Evolutionary conservation across 164 flowering plant species (phyloP), one percentile per base, ranked within the genome.

Genomic region (Santalum album): DNA sequence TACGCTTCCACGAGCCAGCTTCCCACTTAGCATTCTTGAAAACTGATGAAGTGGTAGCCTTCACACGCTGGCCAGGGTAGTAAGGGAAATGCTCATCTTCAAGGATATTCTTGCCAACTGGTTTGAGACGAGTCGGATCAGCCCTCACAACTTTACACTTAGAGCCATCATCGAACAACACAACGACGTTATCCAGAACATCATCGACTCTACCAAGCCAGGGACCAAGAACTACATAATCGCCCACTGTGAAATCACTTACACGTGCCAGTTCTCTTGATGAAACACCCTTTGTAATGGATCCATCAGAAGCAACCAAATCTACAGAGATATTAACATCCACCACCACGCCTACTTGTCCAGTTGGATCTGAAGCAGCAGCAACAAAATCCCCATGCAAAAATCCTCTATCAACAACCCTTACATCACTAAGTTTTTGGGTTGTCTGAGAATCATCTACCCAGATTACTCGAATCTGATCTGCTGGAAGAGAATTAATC

Each of bases 201-300:
- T 84, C 97, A 70, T 90, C 96, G 59, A 94, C 62, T 69, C 96
- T 87, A 53, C 99, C 99, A 25, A 94, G 65, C 99, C 99, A 94
- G 24, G 90, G 80, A 52, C 97, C 99, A 71, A 69, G 76, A 19
- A 87, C 84, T 22, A 94, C 89, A 74, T 90, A 82, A 67, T 94
- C 97, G 53, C 96, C 97, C 14, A 81, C 76, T 7, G 80, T 59
- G 57, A 94, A 83, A 44, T 86, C 95, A 57, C 89, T 76, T 12
- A 90, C 82, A 46, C 96, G 99, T 58, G 65, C 69, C 69, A 94
- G 61, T 46, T 80, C 73, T 72, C 63, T 79, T 38, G 90, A 73
- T 32, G 90, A 75, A 36, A 84, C 68, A 66, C 75, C 82, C 56
- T 74, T 74, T 34, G 86, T 46, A 21, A 73, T 35, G 44, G 82